Conservation (phyloP, 148 eudicot species). For the Selenicereus undatus region DNA sequence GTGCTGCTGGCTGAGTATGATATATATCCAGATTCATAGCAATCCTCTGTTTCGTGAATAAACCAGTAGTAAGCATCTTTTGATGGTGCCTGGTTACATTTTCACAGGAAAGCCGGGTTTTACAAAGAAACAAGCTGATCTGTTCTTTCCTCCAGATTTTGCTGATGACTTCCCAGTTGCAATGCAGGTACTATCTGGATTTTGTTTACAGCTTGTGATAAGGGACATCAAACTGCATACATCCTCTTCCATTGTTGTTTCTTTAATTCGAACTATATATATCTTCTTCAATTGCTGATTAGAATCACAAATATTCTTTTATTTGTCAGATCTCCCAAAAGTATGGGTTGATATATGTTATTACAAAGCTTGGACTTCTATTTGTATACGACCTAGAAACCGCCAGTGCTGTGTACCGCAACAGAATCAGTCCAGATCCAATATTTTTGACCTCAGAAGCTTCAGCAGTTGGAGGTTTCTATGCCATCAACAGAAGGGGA, state of each 20-base stretch:
- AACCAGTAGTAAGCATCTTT: background rate
- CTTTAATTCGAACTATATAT: background rate
- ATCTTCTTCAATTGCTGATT: background rate
- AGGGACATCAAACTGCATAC: background rate
- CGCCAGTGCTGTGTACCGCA: conserved; percentile 94
- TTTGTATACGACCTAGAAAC: conserved; percentile 97
- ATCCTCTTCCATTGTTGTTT: background rate
- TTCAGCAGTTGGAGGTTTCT: conserved; percentile 88
- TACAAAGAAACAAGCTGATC: conserved; percentile 94
- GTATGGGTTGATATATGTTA: conserved; percentile 81
- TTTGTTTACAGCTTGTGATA: background rate
- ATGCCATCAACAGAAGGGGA: conserved; percentile 90
- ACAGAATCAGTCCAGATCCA: conserved; percentile 97
- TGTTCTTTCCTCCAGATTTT: conserved; percentile 98
- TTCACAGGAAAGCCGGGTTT: conserved; percentile 78
- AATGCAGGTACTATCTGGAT: conserved; percentile 66
- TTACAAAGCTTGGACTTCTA: conserved; percentile 94
- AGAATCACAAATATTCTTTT: background rate
- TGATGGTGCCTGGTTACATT: background rate
- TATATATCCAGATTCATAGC: background rate
- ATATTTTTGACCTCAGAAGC: conserved; percentile 97
- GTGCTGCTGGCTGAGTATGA: background rate
- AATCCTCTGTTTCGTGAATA: background rate
- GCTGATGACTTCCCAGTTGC: conserved; percentile 95
- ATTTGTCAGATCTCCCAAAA: conserved; percentile 82